phyloP scores from a whole-genome alignment of 371 early-diverging fungal species.

The Mortierella sp. region DNA sequence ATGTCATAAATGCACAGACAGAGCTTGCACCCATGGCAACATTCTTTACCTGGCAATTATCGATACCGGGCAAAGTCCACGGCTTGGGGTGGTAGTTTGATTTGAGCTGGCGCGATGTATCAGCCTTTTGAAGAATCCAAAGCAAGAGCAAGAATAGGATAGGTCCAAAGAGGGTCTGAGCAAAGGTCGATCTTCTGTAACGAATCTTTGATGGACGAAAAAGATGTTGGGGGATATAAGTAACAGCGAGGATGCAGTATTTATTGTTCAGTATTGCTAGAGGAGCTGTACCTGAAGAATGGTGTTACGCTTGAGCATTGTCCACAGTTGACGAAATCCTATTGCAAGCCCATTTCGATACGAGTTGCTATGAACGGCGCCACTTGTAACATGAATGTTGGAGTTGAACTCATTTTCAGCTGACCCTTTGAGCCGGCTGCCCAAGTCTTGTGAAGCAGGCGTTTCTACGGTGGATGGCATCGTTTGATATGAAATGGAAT shows the following conservation, averaged over 20 bases:
- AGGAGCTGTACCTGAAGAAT: conserved; percentile 64
- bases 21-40: too few relatives aligned
- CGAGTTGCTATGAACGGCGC: conserved; percentile 17
- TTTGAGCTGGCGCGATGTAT: conserved; percentile 61
- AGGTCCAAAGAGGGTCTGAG: conserved; percentile 73
- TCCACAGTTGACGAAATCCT: conserved; percentile 63
- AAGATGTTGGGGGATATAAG: not conserved
- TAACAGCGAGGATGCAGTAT: not conserved
- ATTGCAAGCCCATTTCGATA: conserved; percentile 35
- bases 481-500: not conserved
- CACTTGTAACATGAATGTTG: conserved; percentile 5
- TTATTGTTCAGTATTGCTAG: not conserved
- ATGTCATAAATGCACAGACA: not conserved
- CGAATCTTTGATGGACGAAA: conserved; percentile 45
- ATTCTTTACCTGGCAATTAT: conserved; percentile 66
- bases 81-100: conserved; percentile 64
- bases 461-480: not conserved
- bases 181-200: conserved; percentile 67
- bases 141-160: conserved; percentile 74
- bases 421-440: not conserved
- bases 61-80: conserved; percentile 65
- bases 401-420: not conserved
- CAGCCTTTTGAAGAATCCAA: conserved; percentile 71
- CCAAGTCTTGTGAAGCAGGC: conserved; percentile 5
- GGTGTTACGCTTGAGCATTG: conserved; percentile 75